Conservation (phyloP, 306 rosid genomes). For the Medicago truncatula region MtrunA17r5.0-ANR NC_053044.1:36349501-36350000, state of each 20-base stretch:
- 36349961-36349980: slow-evolving; percentile 20
- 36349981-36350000: not conserved
- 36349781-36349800: not conserved
- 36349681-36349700: not conserved
- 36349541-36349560: slow-evolving; percentile 16
- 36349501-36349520: slow-evolving; percentile 19
- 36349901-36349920: slow-evolving; percentile 27
- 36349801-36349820: not conserved
- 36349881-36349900: slow-evolving; percentile 18
- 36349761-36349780: not conserved
- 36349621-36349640: not conserved
- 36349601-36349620: slow-evolving; percentile 1
- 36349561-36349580: not conserved
- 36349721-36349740: not conserved
- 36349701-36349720: not conserved
- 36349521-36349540: not conserved
- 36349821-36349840: not conserved
- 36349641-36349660: too few relatives aligned
- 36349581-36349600: not conserved
- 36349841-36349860: not conserved
- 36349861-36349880: slow-evolving; percentile 21
- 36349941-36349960: not conserved
- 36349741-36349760: not conserved
- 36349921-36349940: not conserved
- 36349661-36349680: not conserved